Evolutionary conservation across 768 basidiomycete genomes (phyloP).

Genomic region (Amanita thiersii): DNA sequence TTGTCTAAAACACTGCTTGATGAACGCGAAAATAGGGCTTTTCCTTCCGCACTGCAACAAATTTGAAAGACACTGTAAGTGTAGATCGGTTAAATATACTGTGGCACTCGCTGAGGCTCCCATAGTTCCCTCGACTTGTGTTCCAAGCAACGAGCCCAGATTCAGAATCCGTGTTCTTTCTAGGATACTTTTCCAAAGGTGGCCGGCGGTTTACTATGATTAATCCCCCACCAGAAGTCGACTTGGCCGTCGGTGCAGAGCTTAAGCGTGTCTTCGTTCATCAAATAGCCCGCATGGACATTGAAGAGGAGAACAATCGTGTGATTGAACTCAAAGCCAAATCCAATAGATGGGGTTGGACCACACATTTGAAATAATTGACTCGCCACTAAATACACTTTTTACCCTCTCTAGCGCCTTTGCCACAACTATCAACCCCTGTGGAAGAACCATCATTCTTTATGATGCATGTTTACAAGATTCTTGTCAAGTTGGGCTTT

Average conservation of each 20-base stretch:
- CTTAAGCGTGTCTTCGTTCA: constrained; percentile 28
- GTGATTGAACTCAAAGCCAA: constrained; percentile 47
- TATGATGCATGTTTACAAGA: constrained; percentile 54
- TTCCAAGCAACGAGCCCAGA: constrained; percentile 51
- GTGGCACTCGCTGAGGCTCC: constrained; percentile 6
- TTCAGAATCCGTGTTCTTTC: constrained; percentile 47
- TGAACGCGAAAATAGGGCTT: constrained; percentile 45
- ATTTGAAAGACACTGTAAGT: constrained; percentile 45
- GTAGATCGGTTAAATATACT: too few relatives aligned
- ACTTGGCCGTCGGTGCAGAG: constrained; percentile 29
- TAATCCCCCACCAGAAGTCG: constrained; percentile 34
- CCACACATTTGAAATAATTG: too few relatives aligned
- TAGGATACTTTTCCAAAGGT: constrained; percentile 53
- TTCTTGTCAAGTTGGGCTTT: constrained; percentile 48
- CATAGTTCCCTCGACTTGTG: constrained; percentile 51
- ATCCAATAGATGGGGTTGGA: too few relatives aligned
- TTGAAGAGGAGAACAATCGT: constrained; percentile 42
- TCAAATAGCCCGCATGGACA: constrained; percentile 27
- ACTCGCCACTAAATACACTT: too few relatives aligned
- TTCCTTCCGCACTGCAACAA: constrained; percentile 57
- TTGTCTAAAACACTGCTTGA: constrained; percentile 6
- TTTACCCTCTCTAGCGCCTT: constrained; percentile 6
- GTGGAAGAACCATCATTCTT: constrained; percentile 47
- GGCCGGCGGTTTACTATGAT: constrained; percentile 48
- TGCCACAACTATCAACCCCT: neutral